phyloP scores from a whole-genome alignment of 2,329 filamentous ascomycete species.

The Xylariaceae sp. region DNA sequence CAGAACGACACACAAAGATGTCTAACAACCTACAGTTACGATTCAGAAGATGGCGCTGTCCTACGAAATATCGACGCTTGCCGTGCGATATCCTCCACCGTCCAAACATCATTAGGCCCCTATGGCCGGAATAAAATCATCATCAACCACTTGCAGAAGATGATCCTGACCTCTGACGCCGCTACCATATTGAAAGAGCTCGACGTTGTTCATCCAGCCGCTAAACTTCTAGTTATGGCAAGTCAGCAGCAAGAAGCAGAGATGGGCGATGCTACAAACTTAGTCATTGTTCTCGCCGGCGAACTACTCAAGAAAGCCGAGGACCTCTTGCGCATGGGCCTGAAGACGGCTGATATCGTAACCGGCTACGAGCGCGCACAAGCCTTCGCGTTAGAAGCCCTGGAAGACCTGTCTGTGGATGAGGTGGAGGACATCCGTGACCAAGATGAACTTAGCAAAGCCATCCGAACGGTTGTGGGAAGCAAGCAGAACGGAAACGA shows the following conservation, averaged over 20 bases:
- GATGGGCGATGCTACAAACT: slow-evolving; percentile 98
- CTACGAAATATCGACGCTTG: slow-evolving; percentile 99
- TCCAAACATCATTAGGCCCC: slow-evolving; percentile 94
- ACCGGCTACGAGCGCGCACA: slow-evolving; percentile 95
- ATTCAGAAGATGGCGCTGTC: slow-evolving; percentile 98
- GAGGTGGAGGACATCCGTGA: slow-evolving; percentile 84
- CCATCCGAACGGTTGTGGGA: slow-evolving; percentile 90
- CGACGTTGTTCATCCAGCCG: slow-evolving; percentile 96
- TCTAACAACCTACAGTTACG: slow-evolving; percentile 72
- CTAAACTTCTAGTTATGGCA: slow-evolving; percentile 97
- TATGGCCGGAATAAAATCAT: slow-evolving; percentile 99
- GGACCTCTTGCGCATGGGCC: slow-evolving; percentile 91
- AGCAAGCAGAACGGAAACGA: slow-evolving; percentile 97
- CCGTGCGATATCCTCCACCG: slow-evolving; percentile 91
- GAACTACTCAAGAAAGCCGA: slow-evolving; percentile 97
- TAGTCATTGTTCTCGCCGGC: slow-evolving; percentile 94
- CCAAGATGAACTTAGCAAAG: slow-evolving; percentile 87
- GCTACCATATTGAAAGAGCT: slow-evolving; percentile 97
- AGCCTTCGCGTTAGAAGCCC: slow-evolving; percentile 79
- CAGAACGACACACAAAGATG: slow-evolving; percentile 19
- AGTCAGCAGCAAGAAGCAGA: slow-evolving; percentile 98
- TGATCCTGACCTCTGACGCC: slow-evolving; percentile 98
- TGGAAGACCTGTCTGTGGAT: slow-evolving; percentile 91
- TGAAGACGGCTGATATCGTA: slow-evolving; percentile 98
- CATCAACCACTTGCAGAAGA: slow-evolving; percentile 99